These are phyloP conservation scores for Polytrichum formosum DNA, from an alignment of 225 moss, liverwort and hornwort genomes.

Conservation along the genomic window DNA sequence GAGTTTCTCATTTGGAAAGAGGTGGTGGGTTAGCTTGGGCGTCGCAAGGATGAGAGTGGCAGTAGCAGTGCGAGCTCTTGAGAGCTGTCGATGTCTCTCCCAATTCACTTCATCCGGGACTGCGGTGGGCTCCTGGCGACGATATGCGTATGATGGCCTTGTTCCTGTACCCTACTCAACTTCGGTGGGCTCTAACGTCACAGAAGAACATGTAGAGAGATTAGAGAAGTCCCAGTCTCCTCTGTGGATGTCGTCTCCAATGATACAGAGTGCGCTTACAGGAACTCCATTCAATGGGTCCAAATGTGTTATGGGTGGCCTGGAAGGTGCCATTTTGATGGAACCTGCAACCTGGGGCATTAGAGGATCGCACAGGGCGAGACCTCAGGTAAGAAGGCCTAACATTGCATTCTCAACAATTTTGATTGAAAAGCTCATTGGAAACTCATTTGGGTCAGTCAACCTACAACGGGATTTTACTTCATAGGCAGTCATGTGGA, in stretches of 20 bases:
- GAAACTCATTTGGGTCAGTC: too few relatives aligned
- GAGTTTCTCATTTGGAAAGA: not conserved
- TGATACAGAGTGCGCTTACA: not conserved
- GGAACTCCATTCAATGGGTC: not conserved
- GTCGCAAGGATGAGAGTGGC: constrained; percentile 7
- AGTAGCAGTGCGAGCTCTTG: not conserved
- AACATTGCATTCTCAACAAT: too few relatives aligned
- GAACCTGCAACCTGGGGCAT: not conserved
- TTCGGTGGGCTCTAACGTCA: not conserved
- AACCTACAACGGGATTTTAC: too few relatives aligned
- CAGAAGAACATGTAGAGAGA: not conserved
- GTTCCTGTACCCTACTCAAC: not conserved
- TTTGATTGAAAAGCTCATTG: too few relatives aligned
- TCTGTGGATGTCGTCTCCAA: constrained; percentile 4
- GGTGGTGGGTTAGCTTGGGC: not conserved
- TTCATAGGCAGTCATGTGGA: too few relatives aligned
- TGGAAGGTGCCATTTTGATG: not conserved
- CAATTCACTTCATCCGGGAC: not conserved
- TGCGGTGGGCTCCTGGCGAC: too few relatives aligned
- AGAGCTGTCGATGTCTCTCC: not conserved
- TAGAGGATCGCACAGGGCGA: too few relatives aligned
- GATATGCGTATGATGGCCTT: not conserved
- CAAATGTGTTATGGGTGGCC: not conserved
- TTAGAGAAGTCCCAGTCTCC: constrained; percentile 4
- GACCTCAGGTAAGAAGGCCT: too few relatives aligned